These are phyloP conservation scores for Phanerochaete carnosa DNA, from an alignment of 768 basidiomycete species.

Conservation along the genomic window DNA sequence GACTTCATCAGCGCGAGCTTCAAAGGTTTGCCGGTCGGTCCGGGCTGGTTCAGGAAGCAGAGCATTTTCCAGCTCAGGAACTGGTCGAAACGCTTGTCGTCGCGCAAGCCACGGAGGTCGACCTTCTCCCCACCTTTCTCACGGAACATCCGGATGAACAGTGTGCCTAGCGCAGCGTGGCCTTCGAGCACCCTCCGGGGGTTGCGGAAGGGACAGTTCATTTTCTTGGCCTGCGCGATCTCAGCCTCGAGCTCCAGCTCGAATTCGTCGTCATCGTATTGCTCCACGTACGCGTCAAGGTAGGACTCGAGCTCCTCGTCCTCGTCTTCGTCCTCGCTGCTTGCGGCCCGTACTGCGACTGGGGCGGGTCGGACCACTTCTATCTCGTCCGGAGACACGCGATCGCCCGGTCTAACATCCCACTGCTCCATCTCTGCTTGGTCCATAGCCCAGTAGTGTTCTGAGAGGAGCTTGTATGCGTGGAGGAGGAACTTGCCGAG, in stretches of 20 bases:
- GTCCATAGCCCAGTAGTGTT: not conserved
- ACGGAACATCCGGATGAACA: not conserved
- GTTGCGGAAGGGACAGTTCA: not conserved
- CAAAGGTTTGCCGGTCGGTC: not conserved
- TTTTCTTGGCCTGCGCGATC: not conserved
- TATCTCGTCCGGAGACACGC: not conserved
- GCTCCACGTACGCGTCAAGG: not conserved
- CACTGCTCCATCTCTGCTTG: not conserved
- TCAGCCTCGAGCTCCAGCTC: not conserved
- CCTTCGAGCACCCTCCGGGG: not conserved
- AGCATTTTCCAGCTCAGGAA: not conserved
- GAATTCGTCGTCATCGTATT: not conserved
- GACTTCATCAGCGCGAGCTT: not conserved
- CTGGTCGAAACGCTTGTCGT: not conserved
- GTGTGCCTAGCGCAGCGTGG: not conserved
- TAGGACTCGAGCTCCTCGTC: not conserved
- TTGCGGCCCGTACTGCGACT: not conserved
- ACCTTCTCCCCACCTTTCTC: not conserved
- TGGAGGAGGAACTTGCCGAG: not conserved
- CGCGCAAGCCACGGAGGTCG: not conserved
- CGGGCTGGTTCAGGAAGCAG: not conserved
- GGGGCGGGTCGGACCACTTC: not conserved
- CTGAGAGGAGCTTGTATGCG: not conserved
- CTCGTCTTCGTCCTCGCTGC: not conserved
- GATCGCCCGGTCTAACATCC: not conserved